Base-by-base conservation (phyloP, 768 basidiomycete genomes). In the Hemileccinum impolitum region DNA sequence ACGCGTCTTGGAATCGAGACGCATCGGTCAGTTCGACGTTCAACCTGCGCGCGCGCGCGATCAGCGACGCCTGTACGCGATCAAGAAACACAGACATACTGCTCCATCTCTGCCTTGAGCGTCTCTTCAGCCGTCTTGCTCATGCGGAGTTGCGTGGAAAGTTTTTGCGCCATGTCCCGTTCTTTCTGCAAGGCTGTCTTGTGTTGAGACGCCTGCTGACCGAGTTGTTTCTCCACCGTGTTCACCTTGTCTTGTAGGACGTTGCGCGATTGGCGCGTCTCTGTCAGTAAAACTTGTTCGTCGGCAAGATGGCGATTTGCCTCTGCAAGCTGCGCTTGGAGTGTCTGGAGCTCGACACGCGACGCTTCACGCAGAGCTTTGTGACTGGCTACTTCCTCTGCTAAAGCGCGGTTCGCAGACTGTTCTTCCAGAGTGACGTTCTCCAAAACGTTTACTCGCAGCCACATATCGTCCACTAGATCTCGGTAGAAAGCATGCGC, bases 1-100 rank as follows among this genome's bases (percentile, higher is more conserved):
- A 93, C 12, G 87, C 85, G 42, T 84, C 79, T 64, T 84, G 79
- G 66, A 84, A 92, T 17, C 72, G 74, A 53, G 81, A 81, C 2
- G 78, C 77, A 12, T 85, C 78, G 4, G 74, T 62, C 18, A 92
- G 66, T 30, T 87, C 85, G 6, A 69, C 47, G 25, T 64, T 61
- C 41, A 82, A 53, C 39, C 79, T 80, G 40, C 4, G 32, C 23
- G 23, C 23, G 23, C 11, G 34, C 17, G 14, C 11, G 10, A 19
- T 64, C 48, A 59, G 21, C 10, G 14, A 35, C n/a, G n/a, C 10
- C 7, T 5, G 6, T 2, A 5, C 17, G 14, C 4, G 9, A 11
- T 14, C 3, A 1, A 13, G 23, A 23, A 14, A 38, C 17, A 28
- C 34, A 14, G 19, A 76, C 83, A 47, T 55, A 90, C 91, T 74